Base-by-base conservation (phyloP, 768 basidiomycete genomes). In the Lepiota venenata region DNA sequence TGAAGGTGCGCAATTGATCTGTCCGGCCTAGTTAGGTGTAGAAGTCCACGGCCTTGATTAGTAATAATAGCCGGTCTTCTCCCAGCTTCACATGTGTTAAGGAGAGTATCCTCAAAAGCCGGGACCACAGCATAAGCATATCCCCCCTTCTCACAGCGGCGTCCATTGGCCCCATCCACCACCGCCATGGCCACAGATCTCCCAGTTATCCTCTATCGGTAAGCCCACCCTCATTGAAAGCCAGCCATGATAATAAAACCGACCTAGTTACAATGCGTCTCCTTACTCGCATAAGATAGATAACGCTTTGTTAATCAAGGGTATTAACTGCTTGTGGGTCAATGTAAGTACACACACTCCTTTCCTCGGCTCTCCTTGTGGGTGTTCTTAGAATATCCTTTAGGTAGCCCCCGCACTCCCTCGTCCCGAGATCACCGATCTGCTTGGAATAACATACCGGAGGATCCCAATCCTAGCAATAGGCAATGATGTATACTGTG, bases 401-500 rank as follows among this genome's bases (percentile, higher is more conserved):
- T 56, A 85, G 82, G 79, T 84, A 14, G 69, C 79, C 1, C 62
- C 63, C 47, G 65, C 70, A n/a, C 71, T 80, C 6, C 82, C 83
- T 35, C 80, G 83, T 12, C 78, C 82, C 5, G 83, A 80, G 62
- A 74, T 85, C 47, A 74, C 79, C 47, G 75, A 77, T 18, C 62
- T 75, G 1, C 71, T 78, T 6, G 83, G 82, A 2, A 66, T 85
- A 10, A 67, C 68, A 21, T 84, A 85, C 64, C 79, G 84, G 10
- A 75, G 79, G 12, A 81, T 86, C 21, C 82, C 83, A 9, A 69
- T 85, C 20, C 72, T 83, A 7, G 79, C 82, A 8, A 80, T 85
- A 41, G 83, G 82, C 12, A 80, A 78, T 59, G 82, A 84, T 60
- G 69, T 84, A 2, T 84, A 82, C 64, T 81, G 79, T 61, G 82